phyloP scores from a whole-genome alignment of 1,284 basidiomycete species.

The Ceratobasidium sp. region DNA sequence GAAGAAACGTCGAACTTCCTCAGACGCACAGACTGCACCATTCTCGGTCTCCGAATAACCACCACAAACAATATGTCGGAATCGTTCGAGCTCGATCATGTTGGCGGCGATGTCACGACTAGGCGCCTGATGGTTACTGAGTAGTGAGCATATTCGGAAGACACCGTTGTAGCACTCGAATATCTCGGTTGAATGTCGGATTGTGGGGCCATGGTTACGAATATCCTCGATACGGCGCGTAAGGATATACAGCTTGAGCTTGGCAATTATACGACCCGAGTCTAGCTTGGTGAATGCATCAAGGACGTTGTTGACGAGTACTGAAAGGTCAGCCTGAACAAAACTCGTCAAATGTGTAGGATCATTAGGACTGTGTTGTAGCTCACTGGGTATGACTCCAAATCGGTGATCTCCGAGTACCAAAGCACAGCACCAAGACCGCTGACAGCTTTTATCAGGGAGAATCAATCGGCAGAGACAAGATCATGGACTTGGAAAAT shows the following conservation, averaged over 20 bases:
- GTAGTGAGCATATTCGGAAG: constrained; percentile 45
- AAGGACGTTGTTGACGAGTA: constrained; percentile 15
- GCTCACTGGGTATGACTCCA: constrained; percentile 51
- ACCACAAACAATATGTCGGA: constrained; percentile 1
- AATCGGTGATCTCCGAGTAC: constrained; percentile 53
- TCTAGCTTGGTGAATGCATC: neutral
- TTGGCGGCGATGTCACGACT: constrained; percentile 41
- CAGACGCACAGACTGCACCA: neutral
- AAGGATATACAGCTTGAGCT: constrained; percentile 49
- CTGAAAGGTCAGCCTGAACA: constrained; percentile 1
- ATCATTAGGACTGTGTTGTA: too few species aligned
- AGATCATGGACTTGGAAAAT: constrained; percentile 53
- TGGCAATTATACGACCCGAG: constrained; percentile 22
- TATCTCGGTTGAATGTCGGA: constrained; percentile 35
- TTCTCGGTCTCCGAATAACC: neutral
- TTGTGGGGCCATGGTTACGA: constrained; percentile 45
- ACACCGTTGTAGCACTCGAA: constrained; percentile 47
- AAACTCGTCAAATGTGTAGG: too few species aligned
- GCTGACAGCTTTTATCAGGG: constrained; percentile 53
- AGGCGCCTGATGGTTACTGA: constrained; percentile 49
- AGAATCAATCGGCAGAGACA: constrained; percentile 49
- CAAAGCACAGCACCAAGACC: constrained; percentile 53
- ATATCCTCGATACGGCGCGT: constrained; percentile 46
- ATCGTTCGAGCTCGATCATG: constrained; percentile 6
- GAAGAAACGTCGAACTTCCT: constrained; percentile 31